Conservation (phyloP, 164 flowering plant genomes). For the Chimonanthus praecox region DNA sequence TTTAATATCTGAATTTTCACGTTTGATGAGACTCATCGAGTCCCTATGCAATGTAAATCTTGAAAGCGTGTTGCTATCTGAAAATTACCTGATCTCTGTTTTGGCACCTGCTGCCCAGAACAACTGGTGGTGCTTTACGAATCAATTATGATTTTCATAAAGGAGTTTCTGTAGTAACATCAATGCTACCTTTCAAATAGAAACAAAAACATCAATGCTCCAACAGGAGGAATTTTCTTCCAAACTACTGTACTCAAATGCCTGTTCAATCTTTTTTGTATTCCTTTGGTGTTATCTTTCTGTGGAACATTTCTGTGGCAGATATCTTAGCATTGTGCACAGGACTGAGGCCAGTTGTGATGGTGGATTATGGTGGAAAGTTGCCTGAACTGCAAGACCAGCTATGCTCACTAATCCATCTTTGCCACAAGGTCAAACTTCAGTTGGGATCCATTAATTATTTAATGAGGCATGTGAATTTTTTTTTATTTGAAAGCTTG, state of each 20-base stretch:
- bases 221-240: neutral
- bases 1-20: too few relatives aligned
- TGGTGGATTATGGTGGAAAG: slow-evolving; percentile 98
- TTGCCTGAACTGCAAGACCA: slow-evolving; percentile 76
- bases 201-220: neutral
- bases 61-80: neutral
- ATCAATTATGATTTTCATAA: neutral
- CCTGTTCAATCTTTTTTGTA: neutral
- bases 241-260: neutral
- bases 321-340: slow-evolving; percentile 80
- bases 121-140: neutral
- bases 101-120: neutral
- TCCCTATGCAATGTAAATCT: too few relatives aligned
- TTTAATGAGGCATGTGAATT: slow-evolving; percentile 1
- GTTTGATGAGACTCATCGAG: too few relatives aligned
- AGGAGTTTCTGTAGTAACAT: too few relatives aligned
- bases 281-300: neutral
- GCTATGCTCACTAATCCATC: slow-evolving; percentile 46
- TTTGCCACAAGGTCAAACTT: slow-evolving; percentile 46
- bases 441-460: neutral
- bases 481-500: neutral
- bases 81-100: neutral
- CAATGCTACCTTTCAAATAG: neutral
- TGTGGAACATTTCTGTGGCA: slow-evolving; percentile 24
- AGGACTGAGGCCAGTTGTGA: slow-evolving; percentile 77